Base-by-base conservation (phyloP, 169 alveolate genomes). In the Cryptosporidium xiaoi region DNA sequence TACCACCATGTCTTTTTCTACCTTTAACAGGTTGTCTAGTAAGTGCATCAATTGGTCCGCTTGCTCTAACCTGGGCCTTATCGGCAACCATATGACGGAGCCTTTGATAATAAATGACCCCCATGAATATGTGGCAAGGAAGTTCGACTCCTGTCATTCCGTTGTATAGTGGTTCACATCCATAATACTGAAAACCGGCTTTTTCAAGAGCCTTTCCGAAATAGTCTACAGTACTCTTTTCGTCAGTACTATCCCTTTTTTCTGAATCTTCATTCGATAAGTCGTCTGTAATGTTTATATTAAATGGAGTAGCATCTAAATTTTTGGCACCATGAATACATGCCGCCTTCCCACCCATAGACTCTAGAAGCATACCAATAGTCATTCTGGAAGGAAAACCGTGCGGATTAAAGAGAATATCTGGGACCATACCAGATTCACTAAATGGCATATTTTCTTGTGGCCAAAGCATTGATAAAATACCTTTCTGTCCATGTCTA, bases 361-460 rank as follows among this genome's bases (percentile, higher is more conserved):
- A 94, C 91, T 99, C 99, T 12, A 99, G 97, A 82, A 99, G 93
- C 98, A 93, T 92, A 48, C 99, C 99, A 40, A 99, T 97, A 8
- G 99, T 99, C 99, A 99, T 99, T 71, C 99, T 96, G 33, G 99
- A 96, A n/a, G 99, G 99, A 89, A 99, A 97, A 53, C 99, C 99
- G 91, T 99, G 99, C 3, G 99, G 99, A 90, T 99, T 99, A 90
- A 99, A 98, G 33, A 99, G 97, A 50, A 98, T 94, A 94, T 99
- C 99, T 10, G 99, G 99, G 8, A 97, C 97, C 60, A 99, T 96
- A 24, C 99, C 99, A 51, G 97, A 94, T 82, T 97, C 99, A 82
- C 98, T 95, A 92, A 97, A 98, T 24, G 99, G 99, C 99, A 98
- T 97, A 91, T 98, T 98, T 77, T 95, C 98, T 62, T 96, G 97